Conservation (phyloP, 768 basidiomycete genomes). For the Termitomyces sp. region DNA sequence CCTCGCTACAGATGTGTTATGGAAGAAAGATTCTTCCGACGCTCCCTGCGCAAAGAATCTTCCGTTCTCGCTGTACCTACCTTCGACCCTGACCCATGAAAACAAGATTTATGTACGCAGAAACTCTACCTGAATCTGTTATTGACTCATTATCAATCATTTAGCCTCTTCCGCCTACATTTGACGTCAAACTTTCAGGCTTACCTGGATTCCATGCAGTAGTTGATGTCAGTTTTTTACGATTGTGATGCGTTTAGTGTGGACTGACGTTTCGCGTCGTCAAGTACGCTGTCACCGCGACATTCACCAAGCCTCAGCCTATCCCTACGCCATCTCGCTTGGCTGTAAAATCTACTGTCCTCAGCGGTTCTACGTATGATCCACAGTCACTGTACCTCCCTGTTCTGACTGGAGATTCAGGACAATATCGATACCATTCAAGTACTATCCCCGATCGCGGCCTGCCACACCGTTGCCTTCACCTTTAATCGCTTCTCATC, state of each 20-base stretch:
- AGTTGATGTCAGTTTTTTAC: slow-evolving; percentile 39
- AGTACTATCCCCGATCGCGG: slow-evolving; percentile 64
- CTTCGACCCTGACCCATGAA: slow-evolving; percentile 53
- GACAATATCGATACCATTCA: slow-evolving; percentile 48
- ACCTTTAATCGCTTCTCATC: slow-evolving; percentile 30
- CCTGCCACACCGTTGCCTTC: slow-evolving; percentile 51
- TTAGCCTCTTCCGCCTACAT: slow-evolving; percentile 70
- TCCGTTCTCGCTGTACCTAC: slow-evolving; percentile 54
- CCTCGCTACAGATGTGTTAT: slow-evolving; percentile 50
- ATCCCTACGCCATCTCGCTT: slow-evolving; percentile 29
- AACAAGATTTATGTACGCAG: slow-evolving; percentile 52
- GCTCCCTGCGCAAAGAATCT: slow-evolving; percentile 49
- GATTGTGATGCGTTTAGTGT: not conserved
- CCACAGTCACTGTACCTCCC: not conserved
- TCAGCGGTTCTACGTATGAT: slow-evolving; percentile 55
- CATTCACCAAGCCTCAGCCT: slow-evolving; percentile 42
- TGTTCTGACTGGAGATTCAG: slow-evolving; percentile 27
- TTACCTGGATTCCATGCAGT: slow-evolving; percentile 69
- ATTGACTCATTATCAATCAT: not conserved
- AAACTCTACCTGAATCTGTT: not conserved
- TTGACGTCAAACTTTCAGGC: slow-evolving; percentile 63
- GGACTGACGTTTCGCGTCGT: not conserved
- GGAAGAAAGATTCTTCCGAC: slow-evolving; percentile 46
- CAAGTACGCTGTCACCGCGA: slow-evolving; percentile 56
- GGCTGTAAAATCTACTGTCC: slow-evolving; percentile 47